Evolutionary conservation across 1,139 yeast genomes (phyloP), one percentile per base, ranked within the genome.

Genomic region (Blastobotrys proliferans): DNA sequence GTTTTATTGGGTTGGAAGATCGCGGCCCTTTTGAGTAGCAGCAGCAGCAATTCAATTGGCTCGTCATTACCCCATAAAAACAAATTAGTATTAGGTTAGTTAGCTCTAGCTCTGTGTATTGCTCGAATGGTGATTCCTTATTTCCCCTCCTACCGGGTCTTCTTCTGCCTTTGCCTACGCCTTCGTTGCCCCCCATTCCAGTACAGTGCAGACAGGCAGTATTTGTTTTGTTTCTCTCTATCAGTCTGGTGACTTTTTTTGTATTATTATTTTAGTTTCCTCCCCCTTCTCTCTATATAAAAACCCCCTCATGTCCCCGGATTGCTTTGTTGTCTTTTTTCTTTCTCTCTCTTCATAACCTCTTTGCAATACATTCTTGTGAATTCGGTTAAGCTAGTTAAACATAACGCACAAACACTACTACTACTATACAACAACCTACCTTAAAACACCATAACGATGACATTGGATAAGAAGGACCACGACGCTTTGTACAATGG

Each of bases 391-490:
- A 22, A 22, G 11, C 11, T n/a, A 27, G 13, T 8, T 14, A 17
- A 4, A n/a, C 21, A 31, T 21, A 17, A 8, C 6, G 19, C 3
- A 33, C 20, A 33, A 19, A 16, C 29, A 26, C 14, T 26, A 26
- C 36, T 33, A 24, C 24, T 21, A 27, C 34, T 16, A 25, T n/a
- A 19, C 33, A 24, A 19, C 30, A n/a, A 3, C 14, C 11, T 18
- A 2, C 19, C 6, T 22, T 38, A 18, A 18, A 10, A 8, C n/a
- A 26, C 43, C 36, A 33, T 36, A 38, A 38, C 42, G 48, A 46
- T 46, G 49, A 44, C 40, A 41, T 40, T 46, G 44, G 35, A 43
- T 32, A 43, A 43, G 44, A 46, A 46, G 29, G 44, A 43, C 40
- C 46, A 38, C 25, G 49, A 43, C 28, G 39, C 45, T 20, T 30